Percentiles rank a stretch among this genome's conserved stretches.
These are phyloP conservation scores for Vitis hybrid DNA, from an alignment of 177 flowering plant genomes.

Conservation along the genomic window DNA sequence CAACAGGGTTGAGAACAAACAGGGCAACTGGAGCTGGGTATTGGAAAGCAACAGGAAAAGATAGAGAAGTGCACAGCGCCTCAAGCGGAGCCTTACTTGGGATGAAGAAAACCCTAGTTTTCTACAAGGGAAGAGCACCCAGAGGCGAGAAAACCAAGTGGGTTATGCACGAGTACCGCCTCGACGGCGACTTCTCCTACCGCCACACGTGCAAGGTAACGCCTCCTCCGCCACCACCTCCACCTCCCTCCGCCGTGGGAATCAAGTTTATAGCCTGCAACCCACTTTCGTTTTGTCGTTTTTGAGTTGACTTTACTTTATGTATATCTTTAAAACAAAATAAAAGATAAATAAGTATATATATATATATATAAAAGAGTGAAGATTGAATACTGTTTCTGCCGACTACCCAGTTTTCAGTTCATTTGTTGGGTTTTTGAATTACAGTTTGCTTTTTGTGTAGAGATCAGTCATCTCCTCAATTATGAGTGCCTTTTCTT, in stretches of 20 bases:
- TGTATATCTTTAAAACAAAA: background rate
- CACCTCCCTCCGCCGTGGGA: background rate
- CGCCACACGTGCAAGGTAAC: slow-evolving; percentile 70
- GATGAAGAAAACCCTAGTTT: slow-evolving; percentile 93
- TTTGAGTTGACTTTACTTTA: slow-evolving; percentile 27
- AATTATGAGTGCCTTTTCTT: background rate
- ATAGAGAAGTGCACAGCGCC: slow-evolving; percentile 60
- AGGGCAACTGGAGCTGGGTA: slow-evolving; percentile 90
- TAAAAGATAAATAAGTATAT: too few species aligned
- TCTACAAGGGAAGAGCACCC: slow-evolving; percentile 93
- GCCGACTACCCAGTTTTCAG: too few species aligned
- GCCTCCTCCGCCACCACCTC: background rate
- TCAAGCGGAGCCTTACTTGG: slow-evolving; percentile 54
- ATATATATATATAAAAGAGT: too few species aligned
- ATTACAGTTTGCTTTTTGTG: background rate
- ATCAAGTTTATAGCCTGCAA: slow-evolving; percentile 6
- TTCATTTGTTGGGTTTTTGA: background rate
- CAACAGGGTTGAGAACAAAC: slow-evolving; percentile 84
- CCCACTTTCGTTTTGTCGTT: slow-evolving; percentile 11
- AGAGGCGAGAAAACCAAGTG: slow-evolving; percentile 81
- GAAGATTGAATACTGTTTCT: too few species aligned
- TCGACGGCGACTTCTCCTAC: slow-evolving; percentile 70
- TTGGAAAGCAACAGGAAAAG: slow-evolving; percentile 96
- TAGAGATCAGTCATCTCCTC: background rate
- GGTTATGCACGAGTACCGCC: slow-evolving; percentile 97